phyloP scores from a whole-genome alignment of 805 yeast genomes.

The Schwanniomyces polymorphus region DNA sequence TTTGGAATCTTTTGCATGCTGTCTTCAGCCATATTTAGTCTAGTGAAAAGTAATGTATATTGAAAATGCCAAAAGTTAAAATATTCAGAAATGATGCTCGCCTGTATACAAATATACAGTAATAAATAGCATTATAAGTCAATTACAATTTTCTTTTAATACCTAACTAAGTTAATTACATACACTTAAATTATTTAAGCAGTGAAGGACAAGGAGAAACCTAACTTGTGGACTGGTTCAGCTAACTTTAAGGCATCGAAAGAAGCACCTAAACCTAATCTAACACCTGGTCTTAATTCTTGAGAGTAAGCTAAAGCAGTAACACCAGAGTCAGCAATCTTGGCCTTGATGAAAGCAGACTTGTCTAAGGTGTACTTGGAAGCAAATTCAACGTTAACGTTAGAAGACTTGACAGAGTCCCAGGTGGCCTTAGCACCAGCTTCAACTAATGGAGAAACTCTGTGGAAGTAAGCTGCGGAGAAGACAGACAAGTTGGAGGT shows the following conservation, averaged over 20 bases:
- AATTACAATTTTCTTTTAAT: not conserved
- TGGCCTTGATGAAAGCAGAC: slow-evolving; percentile 91
- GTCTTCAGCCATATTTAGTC: slow-evolving; percentile 1
- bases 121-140: not conserved
- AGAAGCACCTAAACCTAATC: slow-evolving; percentile 94
- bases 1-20: not conserved
- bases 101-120: not conserved
- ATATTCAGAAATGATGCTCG: not conserved
- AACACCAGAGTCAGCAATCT: slow-evolving; percentile 93
- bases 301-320: slow-evolving; percentile 94
- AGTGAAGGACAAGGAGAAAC: slow-evolving; percentile 89
- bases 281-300: slow-evolving; percentile 93
- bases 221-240: slow-evolving; percentile 97
- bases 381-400: slow-evolving; percentile 92
- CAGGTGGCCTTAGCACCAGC: slow-evolving; percentile 98
- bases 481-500: slow-evolving; percentile 83
- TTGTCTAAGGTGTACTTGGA: slow-evolving; percentile 90
- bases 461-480: slow-evolving; percentile 97
- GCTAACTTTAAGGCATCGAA: slow-evolving; percentile 93
- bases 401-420: slow-evolving; percentile 80
- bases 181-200: slow-evolving; percentile 50
- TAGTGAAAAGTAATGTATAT: not conserved
- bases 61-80: not conserved
- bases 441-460: slow-evolving; percentile 86
- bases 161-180: not conserved